These are phyloP conservation scores for Asterophora lycoperdoides DNA, from an alignment of 768 basidiomycete species.

Conservation along the genomic window DNA sequence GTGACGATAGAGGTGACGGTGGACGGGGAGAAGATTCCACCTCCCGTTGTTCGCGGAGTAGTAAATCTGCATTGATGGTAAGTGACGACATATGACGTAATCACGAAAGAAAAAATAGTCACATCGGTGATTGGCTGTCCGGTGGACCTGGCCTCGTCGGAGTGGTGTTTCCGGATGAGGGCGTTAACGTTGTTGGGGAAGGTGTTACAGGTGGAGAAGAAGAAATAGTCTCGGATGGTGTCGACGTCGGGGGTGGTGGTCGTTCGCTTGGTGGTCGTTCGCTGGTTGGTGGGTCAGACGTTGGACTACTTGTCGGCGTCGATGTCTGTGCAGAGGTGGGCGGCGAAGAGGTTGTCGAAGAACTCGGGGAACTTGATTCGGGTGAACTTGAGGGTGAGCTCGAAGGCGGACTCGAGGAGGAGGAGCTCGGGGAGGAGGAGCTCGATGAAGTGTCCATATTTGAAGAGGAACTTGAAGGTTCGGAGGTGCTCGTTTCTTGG, in stretches of 20 bases:
- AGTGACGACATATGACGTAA: conserved; percentile 13
- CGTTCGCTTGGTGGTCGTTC: neutral
- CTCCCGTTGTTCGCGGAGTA: neutral
- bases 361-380: conserved; percentile 18
- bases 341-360: conserved; percentile 18
- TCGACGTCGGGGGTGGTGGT: conserved; percentile 6
- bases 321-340: conserved; percentile 22
- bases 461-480: conserved; percentile 10
- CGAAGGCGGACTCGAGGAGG: conserved; percentile 13
- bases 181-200: conserved; percentile 15
- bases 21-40: conserved; percentile 17
- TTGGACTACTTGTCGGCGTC: conserved; percentile 17
- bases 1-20: conserved; percentile 54
- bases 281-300: conserved; percentile 4
- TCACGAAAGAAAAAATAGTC: conserved; percentile 14
- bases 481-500: conserved; percentile 1
- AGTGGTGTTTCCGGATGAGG: conserved; percentile 20
- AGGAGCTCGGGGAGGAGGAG: conserved; percentile 15
- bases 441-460: conserved; percentile 16
- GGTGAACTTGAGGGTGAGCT: conserved; percentile 13
- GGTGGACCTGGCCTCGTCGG: conserved; percentile 15
- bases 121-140: conserved; percentile 12
- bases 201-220: conserved; percentile 13
- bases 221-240: conserved; percentile 13
- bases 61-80: neutral